Evolutionary conservation across 163 green algal species (phyloP).

Genomic region (Dunaliella salina): DNA sequence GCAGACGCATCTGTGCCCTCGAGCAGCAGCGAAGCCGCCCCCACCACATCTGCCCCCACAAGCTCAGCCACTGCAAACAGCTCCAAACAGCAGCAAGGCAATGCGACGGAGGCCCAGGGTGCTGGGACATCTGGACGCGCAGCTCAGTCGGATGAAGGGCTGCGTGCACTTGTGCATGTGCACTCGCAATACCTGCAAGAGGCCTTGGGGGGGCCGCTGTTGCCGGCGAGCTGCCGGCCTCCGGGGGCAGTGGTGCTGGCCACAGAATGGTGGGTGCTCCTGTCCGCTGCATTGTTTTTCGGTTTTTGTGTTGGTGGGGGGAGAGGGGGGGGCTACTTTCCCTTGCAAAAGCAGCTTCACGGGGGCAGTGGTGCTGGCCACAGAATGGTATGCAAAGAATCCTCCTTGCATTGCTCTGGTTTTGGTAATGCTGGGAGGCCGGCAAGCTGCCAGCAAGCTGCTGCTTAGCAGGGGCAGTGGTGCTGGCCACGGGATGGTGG

Average conservation of each 20-base stretch:
- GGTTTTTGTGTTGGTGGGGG: no score
- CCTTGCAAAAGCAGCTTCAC: no score
- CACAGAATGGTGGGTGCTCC: constrained; percentile 50
- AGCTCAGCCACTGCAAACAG: not conserved
- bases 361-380: constrained; percentile 43
- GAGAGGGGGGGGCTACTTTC: no score
- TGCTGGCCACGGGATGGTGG: constrained; percentile 60
- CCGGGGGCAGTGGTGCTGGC: constrained; percentile 43
- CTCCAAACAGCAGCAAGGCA: constrained; percentile 1
- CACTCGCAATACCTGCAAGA: constrained; percentile 46
- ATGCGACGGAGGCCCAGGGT: not conserved
- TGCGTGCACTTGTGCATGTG: not conserved
- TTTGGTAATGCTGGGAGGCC: no score
- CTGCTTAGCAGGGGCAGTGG: no score
- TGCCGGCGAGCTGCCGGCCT: constrained; percentile 29
- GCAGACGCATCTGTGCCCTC: no score
- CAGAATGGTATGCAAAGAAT: constrained; percentile 50
- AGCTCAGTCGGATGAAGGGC: not conserved
- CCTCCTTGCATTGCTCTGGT: no score
- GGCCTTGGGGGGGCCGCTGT: constrained; percentile 43
- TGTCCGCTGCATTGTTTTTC: no score
- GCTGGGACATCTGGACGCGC: not conserved
- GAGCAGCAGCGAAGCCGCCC: no score
- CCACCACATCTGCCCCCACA: not conserved
- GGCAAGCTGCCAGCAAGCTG: constrained; percentile 21